Evolutionary conservation across 1,284 basidiomycete genomes (phyloP).

Genomic region (Phylloporus sp.): DNA sequence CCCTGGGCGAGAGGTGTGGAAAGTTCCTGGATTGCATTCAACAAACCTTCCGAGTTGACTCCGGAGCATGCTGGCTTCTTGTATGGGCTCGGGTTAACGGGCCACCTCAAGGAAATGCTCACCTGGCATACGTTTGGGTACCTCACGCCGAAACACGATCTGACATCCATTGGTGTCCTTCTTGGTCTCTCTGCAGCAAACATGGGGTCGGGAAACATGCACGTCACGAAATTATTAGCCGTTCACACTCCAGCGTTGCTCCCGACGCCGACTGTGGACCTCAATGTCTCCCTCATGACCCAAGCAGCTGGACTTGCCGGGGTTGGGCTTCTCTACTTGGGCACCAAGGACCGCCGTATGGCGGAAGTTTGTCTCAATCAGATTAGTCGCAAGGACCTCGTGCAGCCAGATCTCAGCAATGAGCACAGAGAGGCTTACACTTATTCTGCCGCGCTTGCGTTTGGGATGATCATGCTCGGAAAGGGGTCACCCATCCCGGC

Average conservation of each 20-base stretch:
- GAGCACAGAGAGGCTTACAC: conserved; percentile 93
- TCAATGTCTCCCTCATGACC: conserved; percentile 89
- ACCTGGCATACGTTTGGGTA: conserved; percentile 92
- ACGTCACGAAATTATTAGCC: conserved; percentile 89
- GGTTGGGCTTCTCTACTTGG: conserved; percentile 90
- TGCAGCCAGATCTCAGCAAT: conserved; percentile 79
- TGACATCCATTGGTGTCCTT: conserved; percentile 92
- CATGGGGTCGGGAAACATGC: conserved; percentile 84
- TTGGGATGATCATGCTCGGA: conserved; percentile 96
- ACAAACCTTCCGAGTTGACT: conserved; percentile 84
- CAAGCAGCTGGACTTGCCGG: conserved; percentile 91
- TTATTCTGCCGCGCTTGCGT: conserved; percentile 85
- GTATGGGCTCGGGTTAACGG: conserved; percentile 89
- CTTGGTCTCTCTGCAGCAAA: conserved; percentile 93
- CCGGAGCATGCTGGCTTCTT: conserved; percentile 96
- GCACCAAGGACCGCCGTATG: conserved; percentile 87
- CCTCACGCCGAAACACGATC: conserved; percentile 93
- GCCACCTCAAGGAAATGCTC: conserved; percentile 86
- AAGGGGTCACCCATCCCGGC: conserved; percentile 79
- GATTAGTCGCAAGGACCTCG: conserved; percentile 78
- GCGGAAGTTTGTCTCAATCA: conserved; percentile 90
- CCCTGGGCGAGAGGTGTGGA: conserved; percentile 80
- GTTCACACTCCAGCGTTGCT: conserved; percentile 94
- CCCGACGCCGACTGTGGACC: conserved; percentile 83
- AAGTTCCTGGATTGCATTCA: conserved; percentile 94